A percentile compares a stretch with the other conserved stretches of the same genome.
phyloP scores from a whole-genome alignment of 768 basidiomycete genomes.

The Naganishia friedmannii region DNA sequence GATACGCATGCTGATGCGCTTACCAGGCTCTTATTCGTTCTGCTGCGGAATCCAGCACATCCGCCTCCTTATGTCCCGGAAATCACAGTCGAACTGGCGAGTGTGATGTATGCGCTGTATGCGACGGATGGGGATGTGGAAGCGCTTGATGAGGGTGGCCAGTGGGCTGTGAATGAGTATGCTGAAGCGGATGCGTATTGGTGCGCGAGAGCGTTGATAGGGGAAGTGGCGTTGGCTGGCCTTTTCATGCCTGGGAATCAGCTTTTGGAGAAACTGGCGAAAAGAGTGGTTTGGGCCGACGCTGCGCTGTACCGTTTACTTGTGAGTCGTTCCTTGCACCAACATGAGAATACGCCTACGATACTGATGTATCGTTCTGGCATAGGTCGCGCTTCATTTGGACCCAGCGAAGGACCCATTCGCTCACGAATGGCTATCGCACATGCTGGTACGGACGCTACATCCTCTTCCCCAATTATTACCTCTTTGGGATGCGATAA shows the following conservation, averaged over 20 bases:
- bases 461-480: conserved; percentile 33
- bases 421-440: conserved; percentile 42
- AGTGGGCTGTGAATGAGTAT: conserved; percentile 13
- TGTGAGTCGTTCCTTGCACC: conserved; percentile 1
- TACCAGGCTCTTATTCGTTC: conserved; percentile 35
- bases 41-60: conserved; percentile 30
- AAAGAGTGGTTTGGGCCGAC: conserved; percentile 43
- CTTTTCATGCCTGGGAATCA: conserved; percentile 18
- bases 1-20: conserved; percentile 38
- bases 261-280: conserved; percentile 30
- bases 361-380: background rate
- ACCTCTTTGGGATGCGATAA: conserved; percentile 43
- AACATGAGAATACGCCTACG: too few relatives aligned
- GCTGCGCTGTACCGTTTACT: conserved; percentile 23
- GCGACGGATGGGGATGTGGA: conserved; percentile 17
- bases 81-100: conserved; percentile 32
- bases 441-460: conserved; percentile 36
- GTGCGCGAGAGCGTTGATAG: conserved; percentile 40
- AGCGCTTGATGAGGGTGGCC: background rate
- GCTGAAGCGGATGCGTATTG: conserved; percentile 46
- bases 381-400: conserved; percentile 36
- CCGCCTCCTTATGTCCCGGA: conserved; percentile 25
- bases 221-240: conserved; percentile 37
- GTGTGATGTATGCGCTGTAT: conserved; percentile 35
- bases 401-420: conserved; percentile 38